Base-by-base conservation (phyloP, 202 grass and related monocot species). In the Dendrocalamus latiflorus region DNA sequence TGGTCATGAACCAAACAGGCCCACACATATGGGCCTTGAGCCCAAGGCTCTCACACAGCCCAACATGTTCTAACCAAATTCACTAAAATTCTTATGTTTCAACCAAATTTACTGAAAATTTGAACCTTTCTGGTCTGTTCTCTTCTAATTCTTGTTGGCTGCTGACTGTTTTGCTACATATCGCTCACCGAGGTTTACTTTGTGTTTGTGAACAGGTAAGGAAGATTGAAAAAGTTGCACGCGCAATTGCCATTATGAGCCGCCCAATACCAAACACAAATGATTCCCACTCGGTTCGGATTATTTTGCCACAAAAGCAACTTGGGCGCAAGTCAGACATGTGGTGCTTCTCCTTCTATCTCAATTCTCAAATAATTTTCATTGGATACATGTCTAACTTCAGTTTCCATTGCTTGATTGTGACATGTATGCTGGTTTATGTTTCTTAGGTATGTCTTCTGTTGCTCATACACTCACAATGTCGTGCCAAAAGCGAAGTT, bases 201-300 rank as follows among this genome's bases (percentile, higher is more conserved):
- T 69, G 6, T 82, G 25, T 51, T 43, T 83, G 15, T 84, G 6
- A 67, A 81, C 56, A 94, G 93, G 93, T 90, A 44, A 88, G 90
- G 77, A 94, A 92, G 82, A 84, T 94, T 60, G 90, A 90, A 66
- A 94, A 86, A 85, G 93, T 95, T 65, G 93, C 83, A 73, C 87
- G 88, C 48, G 90, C 93, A 66, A 95, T 95, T 25, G 93, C 93
- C 33, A 93, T 95, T 76, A 95, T 95, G 93, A 93, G 93, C 72
- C 90, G 93, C 62, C 93, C 88, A 8, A 93, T 95, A 69, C 86
- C 93, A 78, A 93, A 86, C 68, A 90, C 93, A 34, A 85, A 87
- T 76, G 88, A 89, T 9, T 93, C 90, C 61, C 93, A 95, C 68
- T 95, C 90, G 3, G 81, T 91, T 75, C 93, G 92, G 84, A 85